Conservation (phyloP, 345 rosid species). For the Hibiscus syriacus region DNA sequence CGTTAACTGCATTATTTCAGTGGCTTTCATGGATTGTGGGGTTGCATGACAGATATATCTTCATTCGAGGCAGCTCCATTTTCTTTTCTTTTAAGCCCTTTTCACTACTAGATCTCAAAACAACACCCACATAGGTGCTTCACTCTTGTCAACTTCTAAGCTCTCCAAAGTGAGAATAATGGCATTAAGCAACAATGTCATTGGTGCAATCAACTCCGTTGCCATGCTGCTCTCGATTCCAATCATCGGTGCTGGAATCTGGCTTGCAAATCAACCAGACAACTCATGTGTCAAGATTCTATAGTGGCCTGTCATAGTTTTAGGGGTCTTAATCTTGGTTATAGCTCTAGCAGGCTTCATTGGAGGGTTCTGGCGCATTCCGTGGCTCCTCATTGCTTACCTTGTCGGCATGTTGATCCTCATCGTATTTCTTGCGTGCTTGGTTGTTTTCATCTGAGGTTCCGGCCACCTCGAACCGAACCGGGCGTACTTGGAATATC, state of each 20-base stretch:
- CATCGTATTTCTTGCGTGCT: background rate
- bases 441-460: conserved; percentile 25
- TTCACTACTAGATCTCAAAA: too few relatives aligned
- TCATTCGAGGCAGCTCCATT: too few relatives aligned
- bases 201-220: background rate
- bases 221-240: background rate
- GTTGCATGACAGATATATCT: background rate
- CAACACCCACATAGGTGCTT: too few relatives aligned
- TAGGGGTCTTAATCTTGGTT: background rate
- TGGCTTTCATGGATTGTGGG: background rate
- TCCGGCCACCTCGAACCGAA: conserved; percentile 70
- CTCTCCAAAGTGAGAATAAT: background rate
- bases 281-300: background rate
- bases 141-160: too few relatives aligned
- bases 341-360: background rate
- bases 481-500: conserved; percentile 76
- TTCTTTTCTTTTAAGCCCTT: too few relatives aligned
- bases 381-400: background rate
- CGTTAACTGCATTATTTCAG: too few relatives aligned
- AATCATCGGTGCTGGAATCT: background rate
- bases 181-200: background rate
- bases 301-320: background rate
- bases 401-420: background rate
- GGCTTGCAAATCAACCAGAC: background rate
- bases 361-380: background rate